Base-by-base conservation (phyloP, 2,329 filamentous ascomycete genomes). In the Fusarium sp. region DNA sequence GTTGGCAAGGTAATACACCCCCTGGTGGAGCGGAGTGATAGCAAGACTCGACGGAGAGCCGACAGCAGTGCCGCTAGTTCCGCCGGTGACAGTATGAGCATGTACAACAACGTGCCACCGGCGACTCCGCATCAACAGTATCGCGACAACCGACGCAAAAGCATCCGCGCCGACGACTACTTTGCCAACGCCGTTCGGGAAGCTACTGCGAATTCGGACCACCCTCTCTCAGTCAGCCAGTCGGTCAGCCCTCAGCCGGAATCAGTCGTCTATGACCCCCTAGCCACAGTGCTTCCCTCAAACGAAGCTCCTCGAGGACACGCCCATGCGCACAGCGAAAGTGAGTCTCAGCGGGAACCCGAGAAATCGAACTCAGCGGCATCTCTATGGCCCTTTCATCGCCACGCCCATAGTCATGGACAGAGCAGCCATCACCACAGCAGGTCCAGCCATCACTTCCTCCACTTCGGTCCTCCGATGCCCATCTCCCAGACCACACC, bases 21-120 rank as follows among this genome's bases (percentile, higher is more conserved):
- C 22, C 85, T 90, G 9, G 84, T 85, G 56, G 91, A 92, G 63
- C 87, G 90, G 65, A 84, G 86, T 59, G 89, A 92, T 67, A 88
- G 86, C 66, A 82, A 82, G 43, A 86, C 87, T 61, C 85, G 91
- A 59, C 86, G 85, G 62, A 85, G 90, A 72, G 90, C 91, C 48
- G 82, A 87, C 24, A 92, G 92, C 81, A 92, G 89, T 74, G 89
- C 87, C 54, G 89, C 90, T 52, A 94, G 91, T 81, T 93, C 91
- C 63, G 86, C 86, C 2, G 89, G 88, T 20, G 91, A 92, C 58
- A 86, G 86, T 67, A 82, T 87, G 70, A 86, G 87, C 67, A 82
- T 88, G 72, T 79, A 81, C 61, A 82, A 82, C 66, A 83, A 77
- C 43, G 81, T 83, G 48, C 85, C 86, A 29, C 88, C 89, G 82